Evolutionary conservation across 345 rosid genomes (phyloP).

Genomic region (Acer campestre): DNA sequence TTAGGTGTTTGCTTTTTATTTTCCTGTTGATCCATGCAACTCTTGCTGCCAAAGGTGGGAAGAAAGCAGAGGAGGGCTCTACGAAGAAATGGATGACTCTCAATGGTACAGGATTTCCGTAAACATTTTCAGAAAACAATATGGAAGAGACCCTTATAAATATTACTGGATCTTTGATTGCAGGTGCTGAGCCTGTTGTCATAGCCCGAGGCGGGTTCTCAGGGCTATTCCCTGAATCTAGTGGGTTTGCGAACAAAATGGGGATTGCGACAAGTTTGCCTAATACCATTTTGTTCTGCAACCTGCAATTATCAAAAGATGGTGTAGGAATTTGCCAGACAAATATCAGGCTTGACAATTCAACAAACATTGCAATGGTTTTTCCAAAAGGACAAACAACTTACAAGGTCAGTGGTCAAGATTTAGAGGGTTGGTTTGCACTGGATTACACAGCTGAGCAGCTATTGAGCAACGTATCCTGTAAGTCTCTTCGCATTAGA

Average conservation of each 20-base stretch:
- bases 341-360: constrained; percentile 55
- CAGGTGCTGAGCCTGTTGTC: constrained; percentile 66
- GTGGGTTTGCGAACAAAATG: constrained; percentile 45
- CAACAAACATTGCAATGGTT: constrained; percentile 44
- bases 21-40: constrained; percentile 43
- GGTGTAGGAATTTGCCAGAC: constrained; percentile 64
- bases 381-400: constrained; percentile 43
- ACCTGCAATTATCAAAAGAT: constrained; percentile 72
- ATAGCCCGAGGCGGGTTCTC: constrained; percentile 87
- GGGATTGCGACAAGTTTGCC: constrained; percentile 33
- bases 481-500: constrained; percentile 28
- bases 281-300: constrained; percentile 53
- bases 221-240: constrained; percentile 75
- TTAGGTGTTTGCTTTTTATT: constrained; percentile 47
- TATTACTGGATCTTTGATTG: neutral
- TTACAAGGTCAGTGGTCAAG: constrained; percentile 58
- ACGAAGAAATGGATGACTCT: constrained; percentile 67
- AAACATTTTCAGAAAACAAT: neutral
- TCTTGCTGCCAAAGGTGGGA: constrained; percentile 25
- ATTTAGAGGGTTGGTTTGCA: constrained; percentile 63
- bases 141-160: neutral
- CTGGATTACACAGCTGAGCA: constrained; percentile 46
- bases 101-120: constrained; percentile 31
- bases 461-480: constrained; percentile 34
- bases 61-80: constrained; percentile 12